Percentiles rank a stretch among this genome's conserved stretches.
Evolutionary conservation across 108 stramenopile species (phyloP).

Genomic region (Seminavis robusta): DNA sequence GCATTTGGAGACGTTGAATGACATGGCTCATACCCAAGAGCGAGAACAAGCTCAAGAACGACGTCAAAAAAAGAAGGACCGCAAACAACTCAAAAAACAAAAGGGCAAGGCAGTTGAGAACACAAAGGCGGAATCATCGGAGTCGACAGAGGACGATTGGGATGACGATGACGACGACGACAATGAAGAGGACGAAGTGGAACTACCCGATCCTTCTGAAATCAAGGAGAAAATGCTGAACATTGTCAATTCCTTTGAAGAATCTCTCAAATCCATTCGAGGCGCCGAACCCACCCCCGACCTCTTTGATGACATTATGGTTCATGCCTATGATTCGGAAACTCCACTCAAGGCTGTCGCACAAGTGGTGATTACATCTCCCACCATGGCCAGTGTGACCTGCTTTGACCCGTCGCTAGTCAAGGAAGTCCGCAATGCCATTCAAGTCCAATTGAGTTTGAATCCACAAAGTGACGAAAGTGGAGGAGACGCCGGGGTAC

Average conservation of each 20-base stretch:
- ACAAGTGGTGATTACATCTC: slow-evolving; percentile 81
- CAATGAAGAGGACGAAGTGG: slow-evolving; percentile 27
- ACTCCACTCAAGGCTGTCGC: slow-evolving; percentile 70
- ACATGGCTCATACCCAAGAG: slow-evolving; percentile 55
- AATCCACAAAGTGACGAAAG: slow-evolving; percentile 83
- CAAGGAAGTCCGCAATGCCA: slow-evolving; percentile 66
- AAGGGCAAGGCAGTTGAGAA: slow-evolving; percentile 4
- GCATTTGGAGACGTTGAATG: slow-evolving; percentile 57
- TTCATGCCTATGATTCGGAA: slow-evolving; percentile 70
- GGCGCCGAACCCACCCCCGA: slow-evolving; percentile 85
- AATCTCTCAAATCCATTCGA: slow-evolving; percentile 66
- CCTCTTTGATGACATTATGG: slow-evolving; percentile 72
- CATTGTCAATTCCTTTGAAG: slow-evolving; percentile 53
- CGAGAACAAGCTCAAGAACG: slow-evolving; percentile 64
- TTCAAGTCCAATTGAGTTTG: slow-evolving; percentile 70
- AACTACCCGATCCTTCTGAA: slow-evolving; percentile 54
- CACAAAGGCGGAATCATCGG: neutral
- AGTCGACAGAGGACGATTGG: slow-evolving; percentile 11
- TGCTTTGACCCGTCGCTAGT: slow-evolving; percentile 80
- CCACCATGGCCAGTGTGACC: slow-evolving; percentile 71
- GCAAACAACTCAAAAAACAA: slow-evolving; percentile 40
- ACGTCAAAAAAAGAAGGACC: slow-evolving; percentile 68
- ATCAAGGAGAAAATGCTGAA: slow-evolving; percentile 57
- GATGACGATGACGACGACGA: slow-evolving; percentile 37
- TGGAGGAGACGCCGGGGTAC: slow-evolving; percentile 50